Base-by-base conservation (phyloP, 2,329 filamentous ascomycete genomes). In the Cadophora sp. region DNA sequence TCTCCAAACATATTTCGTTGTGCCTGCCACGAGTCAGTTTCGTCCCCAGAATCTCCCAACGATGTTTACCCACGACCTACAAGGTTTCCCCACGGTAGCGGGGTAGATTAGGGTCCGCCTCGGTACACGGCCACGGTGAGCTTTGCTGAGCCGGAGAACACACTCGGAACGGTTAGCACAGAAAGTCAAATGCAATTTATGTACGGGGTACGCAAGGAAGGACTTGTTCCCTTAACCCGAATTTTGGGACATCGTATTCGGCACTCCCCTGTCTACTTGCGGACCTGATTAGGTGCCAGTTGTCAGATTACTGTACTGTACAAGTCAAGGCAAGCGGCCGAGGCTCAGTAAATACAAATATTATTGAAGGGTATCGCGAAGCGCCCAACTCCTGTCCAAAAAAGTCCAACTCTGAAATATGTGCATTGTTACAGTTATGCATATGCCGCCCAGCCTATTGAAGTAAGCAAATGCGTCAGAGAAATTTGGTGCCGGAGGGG, bases 391-490 rank as follows among this genome's bases (percentile, higher is more conserved):
- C 41, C 58, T 20, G 58, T 22, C 56, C 41, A 47, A 8, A 8
- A 16, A 27, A 30, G 1, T 27, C 36, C 58, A 30, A 45, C 27
- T 60, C 58, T 20, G 24, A 30, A 47, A 60, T 62, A 43, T 53
- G 33, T 56, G 36, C 22, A 16, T 16, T 43, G 24, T n/a, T 24
- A 30, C 55, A 22, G 27, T 72, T 68, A 78, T 50, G 81, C 82
- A 76, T 84, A 85, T 65, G 83, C 83, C 66, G 83, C 83, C 83
- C 83, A 85, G 59, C 83, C 81, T 82, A 68, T 39, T 43, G 55
- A 20, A 60, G 41, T 71, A 60, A 72, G 67, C 45, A 65, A 9
- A 8, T 27, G 41, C 45, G 6, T 27, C 16, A 53, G 18, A 64
- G 47, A 47, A 39, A 36, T 51, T 11, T 50, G 24, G 22, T 27